Evolutionary conservation across 352 stramenopile species (phyloP).

Genomic region (Phytophthora crassamura): DNA sequence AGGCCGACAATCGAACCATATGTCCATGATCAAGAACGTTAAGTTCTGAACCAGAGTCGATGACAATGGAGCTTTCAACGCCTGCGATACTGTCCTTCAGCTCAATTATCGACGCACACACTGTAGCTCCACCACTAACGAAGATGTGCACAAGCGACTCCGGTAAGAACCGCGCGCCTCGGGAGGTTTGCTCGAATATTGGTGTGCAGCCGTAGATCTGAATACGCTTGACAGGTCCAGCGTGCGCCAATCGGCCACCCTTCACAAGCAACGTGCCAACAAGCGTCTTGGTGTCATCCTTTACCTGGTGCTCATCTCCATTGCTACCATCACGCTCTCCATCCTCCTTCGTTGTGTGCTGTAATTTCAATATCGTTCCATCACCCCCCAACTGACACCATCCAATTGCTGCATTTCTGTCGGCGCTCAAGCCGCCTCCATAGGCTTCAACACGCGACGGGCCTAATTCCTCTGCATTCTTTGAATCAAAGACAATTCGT

Average conservation of each 20-base stretch:
- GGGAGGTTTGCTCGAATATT: constrained; percentile 63
- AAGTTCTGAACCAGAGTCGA: constrained; percentile 62
- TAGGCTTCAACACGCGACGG: constrained; percentile 54
- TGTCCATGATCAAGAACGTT: constrained; percentile 46
- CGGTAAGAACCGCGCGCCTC: constrained; percentile 61
- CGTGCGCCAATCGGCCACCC: constrained; percentile 55
- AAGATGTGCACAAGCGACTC: constrained; percentile 65
- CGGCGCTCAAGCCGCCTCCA: constrained; percentile 48
- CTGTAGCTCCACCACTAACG: constrained; percentile 66
- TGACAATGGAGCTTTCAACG: constrained; percentile 53
- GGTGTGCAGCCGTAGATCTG: constrained; percentile 82
- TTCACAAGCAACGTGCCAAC: constrained; percentile 67
- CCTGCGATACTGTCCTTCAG: constrained; percentile 52
- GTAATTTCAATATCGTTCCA: constrained; percentile 74
- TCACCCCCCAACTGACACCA: constrained; percentile 86
- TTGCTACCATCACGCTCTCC: constrained; percentile 9
- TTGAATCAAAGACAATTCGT: constrained; percentile 60
- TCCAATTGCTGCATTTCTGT: constrained; percentile 42
- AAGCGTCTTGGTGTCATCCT: constrained; percentile 18
- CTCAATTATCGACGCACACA: constrained; percentile 61
- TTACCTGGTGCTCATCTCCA: constrained; percentile 1
- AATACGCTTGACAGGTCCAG: constrained; percentile 61
- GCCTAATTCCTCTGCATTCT: constrained; percentile 46
- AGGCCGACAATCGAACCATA: constrained; percentile 43
- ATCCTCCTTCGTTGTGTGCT: constrained; percentile 39